Evolutionary conservation across 352 stramenopile genomes (phyloP), one percentile per base, ranked within the genome.

Genomic region (Phytophthora kernoviae): DNA sequence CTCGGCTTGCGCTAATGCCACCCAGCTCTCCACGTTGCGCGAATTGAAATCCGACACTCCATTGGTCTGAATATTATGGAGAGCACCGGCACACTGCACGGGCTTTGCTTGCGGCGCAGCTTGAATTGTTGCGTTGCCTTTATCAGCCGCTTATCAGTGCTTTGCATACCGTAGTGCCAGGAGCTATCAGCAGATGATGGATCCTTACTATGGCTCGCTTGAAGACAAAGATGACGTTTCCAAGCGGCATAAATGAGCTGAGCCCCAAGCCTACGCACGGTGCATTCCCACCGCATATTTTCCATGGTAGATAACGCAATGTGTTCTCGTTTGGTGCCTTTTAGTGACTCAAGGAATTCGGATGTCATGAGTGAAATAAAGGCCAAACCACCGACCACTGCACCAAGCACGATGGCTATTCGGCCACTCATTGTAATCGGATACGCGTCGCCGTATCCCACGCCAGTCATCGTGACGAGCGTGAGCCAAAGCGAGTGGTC

Each of bases 301-400:
- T 86, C 78, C 37, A 90, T 65, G 2, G 73, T 54, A 20, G 58
- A 62, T 5, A 90, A 49, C 32, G 87, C 75, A 4, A 57, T 63
- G 43, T 86, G 66, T 37, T 90, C 80, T 42, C 72, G 62, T 22
- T 79, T 85, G 6, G 80, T 87, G 0, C 78, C 78, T 36, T 84
- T 86, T n/a, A 90, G 53, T 0, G 67, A 73, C 5, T 83, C 70
- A 1, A 90, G 71, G 54, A 90, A 88, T 17, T 85, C 70, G 12
- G 77, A 87, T 18, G 68, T 87, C 58, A 90, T 77, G n/a, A 90
- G 59, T 24, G 80, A 86, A 10, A 85, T 54, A 18, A 90, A 71
- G 6, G 79, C 46, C 26, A 79, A 70, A 0, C 80, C 80, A 12
- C 80, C 80, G 8, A 85, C 27, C 6, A 90, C 69, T 6, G 80